Base-by-base conservation (phyloP, 1,284 basidiomycete genomes). In the Trametes polyzona region DNA sequence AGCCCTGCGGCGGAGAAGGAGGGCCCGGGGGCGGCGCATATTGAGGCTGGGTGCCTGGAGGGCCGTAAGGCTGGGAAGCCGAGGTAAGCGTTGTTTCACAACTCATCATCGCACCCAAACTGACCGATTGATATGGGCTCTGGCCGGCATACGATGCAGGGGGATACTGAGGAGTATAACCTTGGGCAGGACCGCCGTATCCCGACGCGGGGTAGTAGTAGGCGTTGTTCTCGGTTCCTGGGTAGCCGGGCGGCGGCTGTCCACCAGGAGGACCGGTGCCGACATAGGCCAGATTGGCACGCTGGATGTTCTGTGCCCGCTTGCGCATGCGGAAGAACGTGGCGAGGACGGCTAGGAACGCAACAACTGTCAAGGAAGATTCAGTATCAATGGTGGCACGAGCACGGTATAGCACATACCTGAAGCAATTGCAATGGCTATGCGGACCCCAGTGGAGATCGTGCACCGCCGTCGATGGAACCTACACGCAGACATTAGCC, bases 401-500 rank as follows among this genome's bases (percentile, higher is more conserved):
- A n/a, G n/a, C n/a, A n/a, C n/a, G n/a, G n/a, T n/a, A n/a, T n/a
- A 4, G 1, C 6, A 55, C 70, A 47, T 42, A 71, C 71, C 32
- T 14, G 68, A 54, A 5, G 63, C 67, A 37, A 74, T 65, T 4
- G 68, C 71, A 16, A 74, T 69, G 3, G 67, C 71, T 17, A 70
- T 59, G 10, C 71, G 65, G 8, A 59, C 65, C 4, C 65, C 67
- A 1, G 60, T 66, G 14, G 64, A 63, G 23, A 73, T 32, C 4
- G 64, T 62, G 40, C 71, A 71, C 23, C 51, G 69, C 39, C 65
- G 57, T 14, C 52, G 27, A 8, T 65, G 67, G 27, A 59, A 64
- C 1, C 66, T 70, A 17, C 6, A 29, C 4, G 1, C 3, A 23
- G 9, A 23, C 7, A 23, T 21, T 6, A 10, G 37, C 19, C 9